Evolutionary conservation across 345 rosid genomes (phyloP), one percentile per base, ranked within the genome.

Genomic region (Chamaenerion angustifolium): DNA sequence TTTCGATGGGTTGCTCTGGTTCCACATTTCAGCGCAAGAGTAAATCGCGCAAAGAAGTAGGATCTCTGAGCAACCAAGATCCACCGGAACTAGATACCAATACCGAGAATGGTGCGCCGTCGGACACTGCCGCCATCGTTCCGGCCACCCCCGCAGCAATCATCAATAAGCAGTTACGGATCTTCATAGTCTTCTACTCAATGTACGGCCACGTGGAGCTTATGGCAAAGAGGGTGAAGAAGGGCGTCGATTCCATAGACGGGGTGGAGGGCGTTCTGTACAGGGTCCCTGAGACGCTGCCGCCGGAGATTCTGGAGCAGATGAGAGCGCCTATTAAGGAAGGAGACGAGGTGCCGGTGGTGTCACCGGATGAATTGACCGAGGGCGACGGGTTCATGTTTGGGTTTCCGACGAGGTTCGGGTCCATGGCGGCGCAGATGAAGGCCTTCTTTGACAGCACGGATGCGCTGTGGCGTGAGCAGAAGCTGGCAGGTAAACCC

Each of bases 401-500:
- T 50, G 83, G 90, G 56, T 82, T 82, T 49, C 83, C 86, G 9
- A 74, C 86, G 8, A 72, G 83, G 73, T 82, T 66, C 43, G 90
- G 90, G 4, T 56, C 71, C 37, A 82, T 79, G 90, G 83, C 90
- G 4, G 73, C 86, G 7, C 86, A 82, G 59, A 79, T 82, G 90
- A 78, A 70, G 71, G 61, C 81, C 4, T 82, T 79, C 59, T 82
- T 76, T 12, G 83, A 82, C 47, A 69, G 78, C 10, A 76, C 83
- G 4, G 69, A 62, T 15, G 68, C 54, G 19, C 63, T 81, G 54
- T 81, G 88, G 88, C 56, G 60, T 65, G 73, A 71, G 56, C 82
- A 78, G 68, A 71, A 68, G 56, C 86, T 88, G 4, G 88, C 85
- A 0, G 88, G 97, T 14, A 88, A 82, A 51, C 92, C 94, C 5